A percentile compares a stretch with the other conserved stretches of the same genome.
Evolutionary conservation across 768 basidiomycete species (phyloP).

Genomic region (Kondoa malvinella): DNA sequence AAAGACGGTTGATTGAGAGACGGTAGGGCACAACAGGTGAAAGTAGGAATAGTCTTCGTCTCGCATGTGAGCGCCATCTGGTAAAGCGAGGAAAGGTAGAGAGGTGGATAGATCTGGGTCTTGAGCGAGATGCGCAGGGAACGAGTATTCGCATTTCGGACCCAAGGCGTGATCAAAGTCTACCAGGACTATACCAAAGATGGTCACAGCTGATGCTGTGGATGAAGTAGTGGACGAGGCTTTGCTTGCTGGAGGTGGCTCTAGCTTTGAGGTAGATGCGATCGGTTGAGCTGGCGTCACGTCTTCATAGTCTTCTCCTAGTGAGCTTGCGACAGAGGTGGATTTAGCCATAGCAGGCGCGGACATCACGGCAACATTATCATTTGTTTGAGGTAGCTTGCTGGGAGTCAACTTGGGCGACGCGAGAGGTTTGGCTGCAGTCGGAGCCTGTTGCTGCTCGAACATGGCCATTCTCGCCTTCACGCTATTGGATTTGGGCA

Average conservation of each 20-base stretch:
- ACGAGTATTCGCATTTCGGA: conserved; percentile 57
- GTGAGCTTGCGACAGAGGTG: neutral
- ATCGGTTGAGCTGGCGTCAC: neutral
- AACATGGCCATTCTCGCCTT: conserved; percentile 3
- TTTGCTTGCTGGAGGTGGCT: neutral
- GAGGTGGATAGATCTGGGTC: conserved; percentile 71
- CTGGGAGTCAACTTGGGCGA: no score
- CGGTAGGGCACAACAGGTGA: conserved; percentile 41
- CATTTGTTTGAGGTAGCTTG: no score
- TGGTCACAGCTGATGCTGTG: neutral
- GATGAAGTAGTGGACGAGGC: neutral
- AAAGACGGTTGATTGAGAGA: conserved; percentile 60
- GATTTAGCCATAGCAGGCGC: no score
- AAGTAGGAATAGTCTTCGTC: conserved; percentile 95
- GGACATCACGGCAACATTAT: no score
- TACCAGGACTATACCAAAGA: conserved; percentile 18
- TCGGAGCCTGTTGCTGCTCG: neutral
- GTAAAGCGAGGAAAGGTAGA: conserved; percentile 85
- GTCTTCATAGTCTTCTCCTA: neutral
- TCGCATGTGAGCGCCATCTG: conserved; percentile 91
- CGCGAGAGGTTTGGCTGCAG: neutral
- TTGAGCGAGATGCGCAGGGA: conserved; percentile 43
- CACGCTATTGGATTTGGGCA: neutral
- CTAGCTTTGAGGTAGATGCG: conserved; percentile 6
- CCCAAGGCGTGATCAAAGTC: conserved; percentile 48